Evolutionary conservation across 192 early-diverging fungal species (phyloP).

Genomic region (Backusella parvicylindrica): DNA sequence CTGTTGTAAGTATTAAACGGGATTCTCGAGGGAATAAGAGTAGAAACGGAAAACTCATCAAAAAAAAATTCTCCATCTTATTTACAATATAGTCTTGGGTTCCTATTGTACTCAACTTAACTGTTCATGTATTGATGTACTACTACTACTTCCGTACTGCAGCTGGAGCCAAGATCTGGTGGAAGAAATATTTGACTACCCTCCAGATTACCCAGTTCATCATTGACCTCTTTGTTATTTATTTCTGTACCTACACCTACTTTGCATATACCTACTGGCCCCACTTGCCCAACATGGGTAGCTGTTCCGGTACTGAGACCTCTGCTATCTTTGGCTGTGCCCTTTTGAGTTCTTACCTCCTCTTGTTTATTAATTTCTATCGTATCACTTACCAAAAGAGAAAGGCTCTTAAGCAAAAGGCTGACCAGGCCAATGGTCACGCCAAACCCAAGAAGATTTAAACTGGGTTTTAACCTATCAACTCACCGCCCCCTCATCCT

Average conservation of each 20-base stretch:
- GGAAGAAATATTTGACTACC: conserved; percentile 90
- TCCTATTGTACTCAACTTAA: conserved; percentile 76
- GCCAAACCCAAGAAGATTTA: conserved; percentile 33
- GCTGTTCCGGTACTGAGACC: conserved; percentile 68
- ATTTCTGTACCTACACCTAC: conserved; percentile 82
- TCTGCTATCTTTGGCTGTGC: conserved; percentile 77
- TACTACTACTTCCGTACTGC: conserved; percentile 80
- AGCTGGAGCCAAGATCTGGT: conserved; percentile 75
- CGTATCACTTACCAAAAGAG: conserved; percentile 67
- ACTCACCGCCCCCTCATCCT: background rate
- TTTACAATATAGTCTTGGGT: conserved; percentile 65
- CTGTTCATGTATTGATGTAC: conserved; percentile 88
- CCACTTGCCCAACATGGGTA: conserved; percentile 53
- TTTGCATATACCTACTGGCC: conserved; percentile 65
- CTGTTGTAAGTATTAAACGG: conserved; percentile 57
- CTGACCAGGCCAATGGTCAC: conserved; percentile 22
- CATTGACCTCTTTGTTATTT: conserved; percentile 79
- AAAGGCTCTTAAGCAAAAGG: conserved; percentile 35
- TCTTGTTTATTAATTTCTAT: conserved; percentile 87
- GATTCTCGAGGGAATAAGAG: background rate
- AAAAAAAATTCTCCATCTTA: background rate
- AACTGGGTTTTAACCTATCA: background rate
- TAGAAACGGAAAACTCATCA: background rate
- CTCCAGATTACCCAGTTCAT: conserved; percentile 88
- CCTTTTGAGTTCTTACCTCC: conserved; percentile 74